Conservation (phyloP, 2,329 filamentous ascomycete species). For the Exophiala dermatitidis region DNA sequence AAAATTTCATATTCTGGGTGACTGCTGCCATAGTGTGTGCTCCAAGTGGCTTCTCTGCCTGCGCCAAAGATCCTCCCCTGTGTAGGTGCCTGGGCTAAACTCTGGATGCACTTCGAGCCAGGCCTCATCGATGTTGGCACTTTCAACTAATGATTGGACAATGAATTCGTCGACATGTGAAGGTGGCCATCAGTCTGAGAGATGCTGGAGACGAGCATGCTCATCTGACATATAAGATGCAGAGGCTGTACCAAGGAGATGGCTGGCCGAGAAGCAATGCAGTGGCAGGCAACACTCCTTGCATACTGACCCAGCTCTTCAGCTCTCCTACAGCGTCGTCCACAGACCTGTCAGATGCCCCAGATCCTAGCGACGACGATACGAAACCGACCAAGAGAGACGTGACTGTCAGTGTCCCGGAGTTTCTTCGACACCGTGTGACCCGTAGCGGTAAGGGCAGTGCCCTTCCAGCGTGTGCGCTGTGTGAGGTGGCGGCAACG, state of each 20-base stretch:
- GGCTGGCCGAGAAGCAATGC: background rate
- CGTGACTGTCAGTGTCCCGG: too few relatives aligned
- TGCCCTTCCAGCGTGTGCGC: background rate
- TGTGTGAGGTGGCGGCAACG: background rate
- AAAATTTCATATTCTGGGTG: too few relatives aligned
- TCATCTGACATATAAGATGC: too few relatives aligned
- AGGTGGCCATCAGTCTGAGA: too few relatives aligned
- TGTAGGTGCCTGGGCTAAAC: background rate
- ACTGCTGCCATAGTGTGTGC: too few relatives aligned
- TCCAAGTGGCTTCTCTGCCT: background rate
- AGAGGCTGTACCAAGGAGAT: background rate
- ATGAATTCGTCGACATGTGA: background rate
- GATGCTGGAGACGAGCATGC: too few relatives aligned
- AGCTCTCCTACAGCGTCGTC: background rate
- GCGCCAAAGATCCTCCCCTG: background rate
- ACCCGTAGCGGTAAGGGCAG: too few relatives aligned
- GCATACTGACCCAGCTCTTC: background rate
- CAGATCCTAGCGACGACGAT: background rate
- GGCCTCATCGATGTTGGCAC: background rate
- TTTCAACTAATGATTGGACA: background rate
- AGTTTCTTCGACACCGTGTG: too few relatives aligned
- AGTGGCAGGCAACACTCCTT: background rate
- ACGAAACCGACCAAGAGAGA: slow-evolving; percentile 7
- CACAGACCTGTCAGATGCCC: background rate
- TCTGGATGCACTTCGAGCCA: background rate